Base-by-base conservation (phyloP, 176 grass and related monocot species). In the Eleusine indica region DNA sequence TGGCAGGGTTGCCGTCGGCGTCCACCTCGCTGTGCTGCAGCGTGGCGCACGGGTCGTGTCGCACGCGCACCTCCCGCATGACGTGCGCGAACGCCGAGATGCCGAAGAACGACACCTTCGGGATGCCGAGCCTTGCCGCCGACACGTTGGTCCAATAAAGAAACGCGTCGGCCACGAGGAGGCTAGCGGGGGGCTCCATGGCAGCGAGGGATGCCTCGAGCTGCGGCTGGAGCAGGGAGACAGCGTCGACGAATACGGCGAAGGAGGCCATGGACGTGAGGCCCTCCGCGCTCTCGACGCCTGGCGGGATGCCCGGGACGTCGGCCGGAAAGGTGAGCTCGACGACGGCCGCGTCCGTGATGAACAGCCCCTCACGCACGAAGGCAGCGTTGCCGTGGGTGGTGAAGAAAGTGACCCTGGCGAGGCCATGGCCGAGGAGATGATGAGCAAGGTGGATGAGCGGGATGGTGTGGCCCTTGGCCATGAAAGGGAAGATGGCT, bases 381-480 rank as follows among this genome's bases (percentile, higher is more conserved):
- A 92, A 96, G 9, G 73, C 68, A 0, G 86, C 82, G 52, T 92
- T 95, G 61, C 89, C 88, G 2, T 73, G 62, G 30, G 93, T 96
- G 66, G 83, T 91, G 56, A 96, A 87, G 85, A 96, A 79, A 52
- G 93, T 92, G 17, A 96, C 53, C 53, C 88, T 78, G 61, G 89
- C 90, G 14, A 92, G 72, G 51, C 44, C 14, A 73, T 82, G 77
- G n/a, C n/a, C 68, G 52, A 67, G 89, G 84, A 91, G 84, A 68
- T 85, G 73, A 61, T 87, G 66, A 32, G 42, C 80, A 69, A 94
- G 84, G 76, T 94, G 86, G 81, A 91, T 76, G 60, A 94, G 61
- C 14, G 92, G 89, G 84, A 91, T 94, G 21, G 84, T 91, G 77
- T 94, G 92, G 62, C 92, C 89, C 22, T 91, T 94, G 51, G 92